phyloP scores from a whole-genome alignment of 1,284 basidiomycete species.

The Rhodofomes roseus region DNA sequence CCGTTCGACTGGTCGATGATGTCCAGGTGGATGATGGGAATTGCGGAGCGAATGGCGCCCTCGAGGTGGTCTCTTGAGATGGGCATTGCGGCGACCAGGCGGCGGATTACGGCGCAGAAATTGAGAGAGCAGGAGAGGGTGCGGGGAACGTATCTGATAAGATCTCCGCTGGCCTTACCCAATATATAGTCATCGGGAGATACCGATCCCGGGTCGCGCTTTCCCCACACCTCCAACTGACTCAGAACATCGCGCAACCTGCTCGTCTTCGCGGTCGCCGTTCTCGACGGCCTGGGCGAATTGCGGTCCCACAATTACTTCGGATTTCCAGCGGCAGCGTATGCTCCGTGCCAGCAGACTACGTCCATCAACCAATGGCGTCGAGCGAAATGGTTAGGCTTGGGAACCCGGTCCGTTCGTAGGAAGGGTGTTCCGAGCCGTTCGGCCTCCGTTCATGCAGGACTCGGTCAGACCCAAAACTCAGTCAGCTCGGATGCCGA shows the following conservation, averaged over 20 bases:
- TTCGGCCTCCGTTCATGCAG: background rate
- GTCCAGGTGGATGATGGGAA: conserved; percentile 62
- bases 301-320: background rate
- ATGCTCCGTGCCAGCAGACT: background rate
- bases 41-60: conserved; percentile 50
- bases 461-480: background rate
- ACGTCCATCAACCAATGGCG: background rate
- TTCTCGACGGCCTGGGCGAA: background rate
- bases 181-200: background rate
- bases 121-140: background rate
- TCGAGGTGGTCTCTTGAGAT: conserved; percentile 55
- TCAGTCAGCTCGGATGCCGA: background rate
- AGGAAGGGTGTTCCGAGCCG: background rate
- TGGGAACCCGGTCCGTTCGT: background rate
- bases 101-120: background rate
- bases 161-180: conserved; percentile 1
- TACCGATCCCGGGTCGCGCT: background rate
- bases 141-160: conserved; percentile 6
- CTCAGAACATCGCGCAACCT: background rate
- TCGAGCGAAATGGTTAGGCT: background rate
- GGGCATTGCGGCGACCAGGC: conserved; percentile 43
- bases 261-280: background rate
- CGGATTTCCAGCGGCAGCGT: background rate
- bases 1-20: conserved; percentile 74
- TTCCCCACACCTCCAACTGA: background rate